Evolutionary conservation across 768 basidiomycete species (phyloP), one percentile per base, ranked within the genome.

Genomic region (Suillus spraguei): DNA sequence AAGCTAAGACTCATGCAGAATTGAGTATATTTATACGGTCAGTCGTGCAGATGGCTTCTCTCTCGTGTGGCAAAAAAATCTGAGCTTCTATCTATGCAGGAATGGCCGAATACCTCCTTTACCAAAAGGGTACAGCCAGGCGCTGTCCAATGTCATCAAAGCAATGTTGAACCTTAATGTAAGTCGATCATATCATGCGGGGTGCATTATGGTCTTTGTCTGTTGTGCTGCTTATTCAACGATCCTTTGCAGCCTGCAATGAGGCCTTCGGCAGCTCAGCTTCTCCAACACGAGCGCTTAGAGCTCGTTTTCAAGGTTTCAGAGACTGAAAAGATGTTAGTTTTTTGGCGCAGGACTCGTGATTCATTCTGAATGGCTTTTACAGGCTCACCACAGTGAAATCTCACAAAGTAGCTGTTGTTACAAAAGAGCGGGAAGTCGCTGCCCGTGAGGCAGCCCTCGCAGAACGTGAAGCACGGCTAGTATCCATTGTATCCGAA

Each of bases 51-150:
- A 16, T 4, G 33, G 5, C 20, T n/a, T 55, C 20, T 24, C 2
- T 60, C 9, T 16, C 49, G 2, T 8, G 24, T 3, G n/a, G 50
- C 17, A 22, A 42, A 36, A 52, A 10, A 44, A 55, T 44, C 13
- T 33, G 38, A 20, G 24, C 1, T 39, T 8, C 20, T 36, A 63
- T 20, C 14, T n/a, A 39, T 38, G 11, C 65, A 91, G 90, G 68
- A 94, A 91, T 65, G 94, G 92, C 16, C 87, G 92, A n/a, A 92
- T 97, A 74, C 95, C 95, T 9, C 94, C 94, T 3, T 77, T 97
- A 53, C 95, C 95, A 0, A 83, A 87, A 66, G 88, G 90, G 8
- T 97, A 96, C 73, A 92, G 91, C 20, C 87, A 87, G 63, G 79
- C 86, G 1, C 76, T 95, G 17, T 81, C 84, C 5, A 80, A 80